Base-by-base conservation (phyloP, 129 eudicot species). In the Smallanthus sonchifolius region DNA sequence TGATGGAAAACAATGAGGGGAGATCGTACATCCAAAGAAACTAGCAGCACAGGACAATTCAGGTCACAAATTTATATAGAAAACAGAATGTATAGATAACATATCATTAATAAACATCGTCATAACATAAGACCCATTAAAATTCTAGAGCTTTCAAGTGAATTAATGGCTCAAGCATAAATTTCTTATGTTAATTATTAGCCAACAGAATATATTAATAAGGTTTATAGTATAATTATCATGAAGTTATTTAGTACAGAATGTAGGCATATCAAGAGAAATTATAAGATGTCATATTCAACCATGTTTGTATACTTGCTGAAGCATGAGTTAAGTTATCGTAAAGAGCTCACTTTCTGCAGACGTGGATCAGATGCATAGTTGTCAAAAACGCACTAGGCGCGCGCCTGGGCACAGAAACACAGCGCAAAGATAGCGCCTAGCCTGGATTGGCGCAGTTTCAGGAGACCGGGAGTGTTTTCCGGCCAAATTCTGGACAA, bases 301-400 rank as follows among this genome's bases (percentile, higher is more conserved):
- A 57, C 15, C 76, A 72, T 72, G 30, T 69, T 24, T 39, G 40
- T 56, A 24, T 72, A 17, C 44, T 28, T 73, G 68, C 40, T 28
- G 30, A 68, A 45, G 43, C 56, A 60, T 73, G 30, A 4, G 54
- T 57, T 24, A 73, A 59, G 60, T 60, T 43, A 73, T 73, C 49
- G 15, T 15, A 48, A 32, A 48, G 11, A 39, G 1, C 74, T 7
- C 76, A 54, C 65, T 72, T 38, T 52, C 63, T 51, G 47, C 16
- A 70, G 5, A 30, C 30, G 4, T 16, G 9, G 20, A 15, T 16
- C 57, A 15, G 8, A 30, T 70, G 35, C 51, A n/a, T n/a, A n/a
- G n/a, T n/a, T n/a, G n/a, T n/a, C n/a, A n/a, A n/a, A n/a, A n/a
- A n/a, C n/a, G n/a, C n/a, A n/a, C n/a, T n/a, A n/a, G n/a, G n/a